Percentiles rank a stretch among this genome's conserved stretches.
phyloP scores from a whole-genome alignment of 371 early-diverging fungal genomes.

The Syncephalastrum contaminatum region DNA sequence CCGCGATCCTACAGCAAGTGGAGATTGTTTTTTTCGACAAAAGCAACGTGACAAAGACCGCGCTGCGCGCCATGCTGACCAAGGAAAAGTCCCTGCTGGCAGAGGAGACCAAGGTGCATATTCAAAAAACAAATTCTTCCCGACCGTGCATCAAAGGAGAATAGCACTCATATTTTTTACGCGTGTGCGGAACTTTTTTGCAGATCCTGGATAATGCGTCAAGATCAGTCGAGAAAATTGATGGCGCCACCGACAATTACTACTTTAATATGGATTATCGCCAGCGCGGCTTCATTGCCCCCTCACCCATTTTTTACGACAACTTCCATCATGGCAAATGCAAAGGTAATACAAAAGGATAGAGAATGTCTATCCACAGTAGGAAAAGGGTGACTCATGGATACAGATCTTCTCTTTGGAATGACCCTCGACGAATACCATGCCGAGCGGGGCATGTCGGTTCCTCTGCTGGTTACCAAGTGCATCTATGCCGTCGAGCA shows the following conservation, averaged over 20 bases:
- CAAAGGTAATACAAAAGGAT: conserved; percentile 24
- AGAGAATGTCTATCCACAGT: too few relatives aligned
- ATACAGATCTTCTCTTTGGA: conserved; percentile 58
- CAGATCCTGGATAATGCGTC: conserved; percentile 22
- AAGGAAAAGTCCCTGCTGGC: conserved; percentile 35
- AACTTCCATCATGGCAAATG: conserved; percentile 42
- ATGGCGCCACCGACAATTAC: conserved; percentile 27
- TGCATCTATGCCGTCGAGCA: conserved; percentile 61
- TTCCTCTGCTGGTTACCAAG: conserved; percentile 53
- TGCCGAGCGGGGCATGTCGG: conserved; percentile 38
- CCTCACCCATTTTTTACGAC: conserved; percentile 49
- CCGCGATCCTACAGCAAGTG: conserved; percentile 33
- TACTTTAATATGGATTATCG: conserved; percentile 40
- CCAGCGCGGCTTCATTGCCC: conserved; percentile 37
- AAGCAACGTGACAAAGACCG: conserved; percentile 29
- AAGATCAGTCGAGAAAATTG: conserved; percentile 25
- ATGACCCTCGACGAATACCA: conserved; percentile 47
- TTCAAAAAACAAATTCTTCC: too few relatives aligned
- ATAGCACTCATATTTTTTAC: too few relatives aligned
- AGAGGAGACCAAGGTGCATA: conserved; percentile 28
- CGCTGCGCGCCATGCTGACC: conserved; percentile 37
- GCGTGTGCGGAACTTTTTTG: not conserved
- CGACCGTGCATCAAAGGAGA: too few relatives aligned
- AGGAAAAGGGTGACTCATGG: not conserved
- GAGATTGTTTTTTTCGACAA: conserved; percentile 48